Base-by-base conservation (phyloP, 1,284 basidiomycete species). In the Cystobasidiaceae sp. region DNA sequence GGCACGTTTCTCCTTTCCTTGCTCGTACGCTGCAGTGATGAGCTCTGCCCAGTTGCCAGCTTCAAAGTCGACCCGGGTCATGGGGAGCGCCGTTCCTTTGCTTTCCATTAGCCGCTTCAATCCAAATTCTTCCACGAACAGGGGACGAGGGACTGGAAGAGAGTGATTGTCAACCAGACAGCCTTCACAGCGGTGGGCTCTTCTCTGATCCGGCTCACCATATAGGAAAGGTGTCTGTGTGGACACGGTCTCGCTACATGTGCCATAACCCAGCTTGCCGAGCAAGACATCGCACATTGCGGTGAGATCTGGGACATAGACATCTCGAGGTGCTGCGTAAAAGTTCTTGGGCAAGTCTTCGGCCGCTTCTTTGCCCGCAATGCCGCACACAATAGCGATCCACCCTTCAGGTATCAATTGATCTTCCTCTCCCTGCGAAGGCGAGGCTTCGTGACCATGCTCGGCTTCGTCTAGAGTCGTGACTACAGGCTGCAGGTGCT, bases 261-360 rank as follows among this genome's bases (percentile, higher is more conserved):
- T 75, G 5, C 74, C 74, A 51, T 74, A 75, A 9, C 74, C 74
- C 71, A 90, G 76, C 76, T 89, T 90, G 25, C 87, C 87, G 33
- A 90, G 79, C 11, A 89, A 77, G n/a, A 87, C 86, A 73, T 89
- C 86, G 6, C 81, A 84, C 4, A 83, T 80, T 1, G 86, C 86
- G 25, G 84, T 88, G 68, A 90, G 73, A 75, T 89, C 86, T 8
- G 87, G 87, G 83, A 90, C 88, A 75, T 88, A 88, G 39, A 88
- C 83, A 71, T 87, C 83, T 74, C 79, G 81, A 33, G 86, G 86
- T 6, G 86, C 86, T 44, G 88, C 82, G 71, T 82, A 89, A 76
- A 89, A 88, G n/a, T 81, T 80, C 21, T 83, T 81, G 0, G 87
- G 87, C 13, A 88, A 74, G 44, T 79, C 79, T 17, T 78, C 78